A percentile compares a stretch with the other conserved stretches of the same genome.
Conservation (phyloP, 2,329 filamentous ascomycete species). For the Aurifilum marmelostoma region DNA sequence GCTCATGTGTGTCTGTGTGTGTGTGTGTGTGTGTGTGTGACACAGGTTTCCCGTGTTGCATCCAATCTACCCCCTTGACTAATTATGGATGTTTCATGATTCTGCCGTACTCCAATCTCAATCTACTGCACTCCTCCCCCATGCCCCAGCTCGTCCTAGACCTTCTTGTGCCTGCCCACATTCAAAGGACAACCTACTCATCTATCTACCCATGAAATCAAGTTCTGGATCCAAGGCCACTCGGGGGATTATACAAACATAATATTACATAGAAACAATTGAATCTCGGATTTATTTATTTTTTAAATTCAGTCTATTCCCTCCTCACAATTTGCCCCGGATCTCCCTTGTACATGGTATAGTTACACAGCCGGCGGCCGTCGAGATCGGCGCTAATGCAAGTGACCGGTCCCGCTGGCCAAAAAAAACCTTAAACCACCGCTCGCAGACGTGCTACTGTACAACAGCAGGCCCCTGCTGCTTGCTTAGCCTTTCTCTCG, state of each 20-base stretch:
- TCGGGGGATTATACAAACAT: not conserved
- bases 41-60: not conserved
- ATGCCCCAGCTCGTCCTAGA: too few relatives aligned
- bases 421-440: slow-evolving; percentile 23
- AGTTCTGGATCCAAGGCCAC: not conserved
- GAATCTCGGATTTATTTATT: not conserved
- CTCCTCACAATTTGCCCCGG: not conserved
- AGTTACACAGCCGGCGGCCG: slow-evolving; percentile 2
- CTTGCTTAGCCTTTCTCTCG: not conserved
- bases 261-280: not conserved
- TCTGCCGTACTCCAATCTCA: not conserved
- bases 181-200: not conserved
- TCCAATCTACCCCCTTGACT: not conserved
- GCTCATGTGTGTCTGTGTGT: too few relatives aligned
- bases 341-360: not conserved
- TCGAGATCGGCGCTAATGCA: slow-evolving; percentile 30
- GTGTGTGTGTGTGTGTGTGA: not conserved
- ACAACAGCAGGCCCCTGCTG: not conserved
- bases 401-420: slow-evolving; percentile 22
- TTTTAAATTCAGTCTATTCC: not conserved
- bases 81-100: not conserved
- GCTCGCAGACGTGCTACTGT: slow-evolving; percentile 6
- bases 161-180: not conserved
- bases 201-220: too few relatives aligned
- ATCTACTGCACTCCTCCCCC: not conserved